Percentiles rank a stretch among this genome's conserved stretches.
phyloP scores from a whole-genome alignment of 176 grass and related monocot genomes.

The Leersia perrieri region DNA sequence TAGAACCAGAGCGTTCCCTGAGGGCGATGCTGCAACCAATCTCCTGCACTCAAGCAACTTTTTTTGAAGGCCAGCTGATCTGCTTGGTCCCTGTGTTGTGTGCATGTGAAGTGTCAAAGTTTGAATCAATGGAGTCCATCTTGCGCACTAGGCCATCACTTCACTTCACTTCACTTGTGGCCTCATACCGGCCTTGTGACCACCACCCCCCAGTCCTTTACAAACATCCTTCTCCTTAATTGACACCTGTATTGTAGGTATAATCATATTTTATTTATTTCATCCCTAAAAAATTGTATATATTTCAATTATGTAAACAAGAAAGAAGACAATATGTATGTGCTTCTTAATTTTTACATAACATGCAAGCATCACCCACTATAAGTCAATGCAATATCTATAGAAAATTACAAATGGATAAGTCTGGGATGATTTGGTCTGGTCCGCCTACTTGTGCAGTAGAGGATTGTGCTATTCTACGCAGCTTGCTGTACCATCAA shows the following conservation, averaged over 20 bases:
- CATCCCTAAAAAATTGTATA: not conserved
- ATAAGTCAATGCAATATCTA: not conserved
- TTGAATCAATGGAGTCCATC: not conserved
- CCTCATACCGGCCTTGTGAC: slow-evolving; percentile 31
- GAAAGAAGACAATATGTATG: not conserved
- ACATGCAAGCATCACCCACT: not conserved
- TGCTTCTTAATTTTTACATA: not conserved
- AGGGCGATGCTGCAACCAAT: slow-evolving; percentile 23
- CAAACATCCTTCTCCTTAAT: not conserved
- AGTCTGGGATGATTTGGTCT: not conserved
- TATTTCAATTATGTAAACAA: not conserved
- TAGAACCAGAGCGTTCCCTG: slow-evolving; percentile 15
- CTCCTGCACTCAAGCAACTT: slow-evolving; percentile 5
- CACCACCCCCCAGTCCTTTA: slow-evolving; percentile 1
- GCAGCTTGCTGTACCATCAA: slow-evolving; percentile 6
- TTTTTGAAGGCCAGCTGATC: not conserved
- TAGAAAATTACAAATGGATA: not conserved
- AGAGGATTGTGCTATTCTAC: slow-evolving; percentile 16
- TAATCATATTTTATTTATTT: not conserved
- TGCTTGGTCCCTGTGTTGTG: not conserved
- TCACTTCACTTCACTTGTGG: slow-evolving; percentile 25
- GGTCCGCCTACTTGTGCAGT: not conserved
- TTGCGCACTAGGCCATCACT: slow-evolving; percentile 17
- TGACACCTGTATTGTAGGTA: not conserved
- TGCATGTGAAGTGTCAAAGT: not conserved